These are phyloP conservation scores for Inga oerstediana DNA, from an alignment of 306 rosid species.

Conservation along the genomic window DNA sequence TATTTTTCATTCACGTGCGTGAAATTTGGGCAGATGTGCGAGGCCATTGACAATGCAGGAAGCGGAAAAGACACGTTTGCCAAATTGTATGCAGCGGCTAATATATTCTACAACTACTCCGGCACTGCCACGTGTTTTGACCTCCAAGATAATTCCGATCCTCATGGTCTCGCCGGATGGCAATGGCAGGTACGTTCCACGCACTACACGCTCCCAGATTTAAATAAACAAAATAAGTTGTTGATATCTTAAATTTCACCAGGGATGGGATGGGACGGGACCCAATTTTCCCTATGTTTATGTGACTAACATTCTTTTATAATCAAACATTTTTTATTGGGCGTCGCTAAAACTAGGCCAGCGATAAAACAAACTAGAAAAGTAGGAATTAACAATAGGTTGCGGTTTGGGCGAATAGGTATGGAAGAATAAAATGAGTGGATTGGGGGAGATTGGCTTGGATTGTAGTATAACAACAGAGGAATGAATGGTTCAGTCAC, in stretches of 20 bases:
- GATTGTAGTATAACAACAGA: background rate
- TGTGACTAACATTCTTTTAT: background rate
- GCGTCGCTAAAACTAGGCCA: background rate
- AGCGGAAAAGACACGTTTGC: slow-evolving; percentile 49
- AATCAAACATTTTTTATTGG: background rate
- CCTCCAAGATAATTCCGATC: slow-evolving; percentile 65
- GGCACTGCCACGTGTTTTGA: slow-evolving; percentile 68
- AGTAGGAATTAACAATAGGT: no score
- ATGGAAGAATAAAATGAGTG: background rate
- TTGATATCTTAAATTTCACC: background rate
- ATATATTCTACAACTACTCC: slow-evolving; percentile 58
- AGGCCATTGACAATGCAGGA: slow-evolving; percentile 61
- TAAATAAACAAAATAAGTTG: no score
- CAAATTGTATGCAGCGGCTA: slow-evolving; percentile 73
- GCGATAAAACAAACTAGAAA: background rate
- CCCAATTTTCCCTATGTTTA: background rate
- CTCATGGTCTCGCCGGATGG: slow-evolving; percentile 82
- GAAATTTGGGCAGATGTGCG: slow-evolving; percentile 63
- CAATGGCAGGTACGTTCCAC: slow-evolving; percentile 66
- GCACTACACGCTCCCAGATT: background rate
- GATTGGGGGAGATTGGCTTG: background rate
- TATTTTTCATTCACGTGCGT: background rate
- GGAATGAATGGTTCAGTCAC: background rate
- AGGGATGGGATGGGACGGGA: no score
- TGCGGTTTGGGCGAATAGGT: no score